These are phyloP conservation scores for Naegleria gruberi DNA, from an alignment of 208 protist species.

Conservation along the genomic window DNA sequence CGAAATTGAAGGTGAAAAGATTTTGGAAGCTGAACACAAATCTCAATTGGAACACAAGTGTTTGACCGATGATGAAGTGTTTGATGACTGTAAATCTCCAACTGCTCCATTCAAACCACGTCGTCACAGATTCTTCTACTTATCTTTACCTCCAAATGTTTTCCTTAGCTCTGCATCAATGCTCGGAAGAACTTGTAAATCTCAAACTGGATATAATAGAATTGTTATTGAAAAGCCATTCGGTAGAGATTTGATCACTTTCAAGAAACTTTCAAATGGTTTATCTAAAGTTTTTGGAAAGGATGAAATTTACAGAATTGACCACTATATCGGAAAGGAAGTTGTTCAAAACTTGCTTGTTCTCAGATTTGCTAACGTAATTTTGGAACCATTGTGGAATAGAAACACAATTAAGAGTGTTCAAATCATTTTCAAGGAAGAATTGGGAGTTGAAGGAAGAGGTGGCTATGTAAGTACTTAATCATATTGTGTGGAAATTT, in stretches of 20 bases:
- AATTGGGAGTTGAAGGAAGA: conserved; percentile 71
- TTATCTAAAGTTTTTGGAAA: conserved; percentile 69
- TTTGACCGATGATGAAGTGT: neutral
- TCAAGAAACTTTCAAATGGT: conserved; percentile 55
- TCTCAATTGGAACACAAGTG: neutral
- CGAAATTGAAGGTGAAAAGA: conserved; percentile 43
- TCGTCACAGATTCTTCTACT: conserved; percentile 75
- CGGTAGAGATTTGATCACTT: conserved; percentile 66
- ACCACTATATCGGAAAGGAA: conserved; percentile 87
- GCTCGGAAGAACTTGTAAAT: neutral
- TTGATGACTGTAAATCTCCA: neutral
- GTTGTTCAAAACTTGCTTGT: conserved; percentile 84
- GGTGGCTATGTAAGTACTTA: no score
- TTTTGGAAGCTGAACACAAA: neutral
- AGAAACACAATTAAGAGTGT: conserved; percentile 67
- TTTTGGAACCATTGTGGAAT: conserved; percentile 73
- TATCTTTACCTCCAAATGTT: conserved; percentile 68
- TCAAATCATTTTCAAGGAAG: conserved; percentile 84
- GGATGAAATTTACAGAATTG: conserved; percentile 77
- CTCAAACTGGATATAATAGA: conserved; percentile 52
- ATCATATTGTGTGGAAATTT: no score
- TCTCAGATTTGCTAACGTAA: conserved; percentile 77
- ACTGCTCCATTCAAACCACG: neutral
- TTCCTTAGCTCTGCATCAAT: conserved; percentile 50
- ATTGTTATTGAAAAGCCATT: conserved; percentile 87